A percentile compares a stretch with the other conserved stretches of the same genome.
phyloP scores from a whole-genome alignment of 2,329 filamentous ascomycete species.

The Karstenula rhodostoma region DNA sequence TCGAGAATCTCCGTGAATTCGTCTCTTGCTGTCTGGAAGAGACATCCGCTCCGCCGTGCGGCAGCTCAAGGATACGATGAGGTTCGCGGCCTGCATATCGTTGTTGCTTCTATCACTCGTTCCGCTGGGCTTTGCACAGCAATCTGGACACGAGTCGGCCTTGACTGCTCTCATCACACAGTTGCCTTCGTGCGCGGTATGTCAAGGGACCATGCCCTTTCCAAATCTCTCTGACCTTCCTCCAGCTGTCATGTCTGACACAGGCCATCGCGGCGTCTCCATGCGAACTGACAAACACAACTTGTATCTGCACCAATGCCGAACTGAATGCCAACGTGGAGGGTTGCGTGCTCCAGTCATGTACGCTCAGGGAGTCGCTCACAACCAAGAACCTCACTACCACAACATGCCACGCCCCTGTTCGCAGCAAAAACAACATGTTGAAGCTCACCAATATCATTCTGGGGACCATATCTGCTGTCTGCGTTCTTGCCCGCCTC shows the following conservation, averaged over 20 bases:
- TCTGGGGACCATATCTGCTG: conserved; percentile 45
- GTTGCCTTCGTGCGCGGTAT: conserved; percentile 21
- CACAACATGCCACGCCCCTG: conserved; percentile 49
- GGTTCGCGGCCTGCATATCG: conserved; percentile 14
- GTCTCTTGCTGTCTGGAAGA: conserved; percentile 5
- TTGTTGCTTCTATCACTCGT: conserved; percentile 22
- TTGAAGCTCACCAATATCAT: conserved; percentile 46
- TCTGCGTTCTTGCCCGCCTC: conserved; percentile 48
- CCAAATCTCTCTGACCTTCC: conserved; percentile 13
- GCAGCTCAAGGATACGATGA: conserved; percentile 19
- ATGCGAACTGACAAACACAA: conserved; percentile 21
- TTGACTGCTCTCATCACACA: conserved; percentile 10
- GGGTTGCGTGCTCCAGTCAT: conserved; percentile 22
- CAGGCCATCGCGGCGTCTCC: conserved; percentile 21
- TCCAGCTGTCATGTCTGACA: conserved; percentile 24
- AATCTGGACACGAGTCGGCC: conserved; percentile 11
- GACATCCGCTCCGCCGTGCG: conserved; percentile 10
- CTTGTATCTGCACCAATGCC: conserved; percentile 26
- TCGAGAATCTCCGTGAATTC: not conserved
- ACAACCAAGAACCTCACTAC: conserved; percentile 53
- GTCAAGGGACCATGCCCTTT: not conserved
- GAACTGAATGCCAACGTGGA: conserved; percentile 21
- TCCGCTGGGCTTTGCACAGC: conserved; percentile 14
- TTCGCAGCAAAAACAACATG: conserved; percentile 44
- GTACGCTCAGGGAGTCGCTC: conserved; percentile 22